These are phyloP conservation scores for Pythium phragmiticola DNA, from an alignment of 352 stramenopile species.

Conservation along the genomic window DNA sequence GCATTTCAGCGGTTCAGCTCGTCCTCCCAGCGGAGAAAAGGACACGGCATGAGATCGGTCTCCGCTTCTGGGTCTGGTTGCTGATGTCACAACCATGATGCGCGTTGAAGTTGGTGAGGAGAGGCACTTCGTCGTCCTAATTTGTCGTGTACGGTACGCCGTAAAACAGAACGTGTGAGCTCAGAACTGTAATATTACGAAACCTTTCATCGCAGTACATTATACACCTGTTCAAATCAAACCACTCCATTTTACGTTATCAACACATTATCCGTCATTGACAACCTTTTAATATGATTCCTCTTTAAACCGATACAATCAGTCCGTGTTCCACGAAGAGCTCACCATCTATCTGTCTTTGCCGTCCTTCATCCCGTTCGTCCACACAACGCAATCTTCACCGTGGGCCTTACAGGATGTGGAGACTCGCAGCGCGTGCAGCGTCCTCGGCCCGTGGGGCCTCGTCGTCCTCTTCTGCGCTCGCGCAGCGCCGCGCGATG, in stretches of 20 bases:
- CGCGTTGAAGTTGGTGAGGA: constrained; percentile 22
- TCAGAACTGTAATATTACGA: no score
- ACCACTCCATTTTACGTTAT: no score
- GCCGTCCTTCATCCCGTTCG: not conserved
- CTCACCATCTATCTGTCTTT: not conserved
- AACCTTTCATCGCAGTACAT: no score
- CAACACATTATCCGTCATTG: no score
- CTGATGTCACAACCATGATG: not conserved
- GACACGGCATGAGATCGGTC: not conserved
- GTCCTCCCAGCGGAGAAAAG: no score
- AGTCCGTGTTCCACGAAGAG: no score
- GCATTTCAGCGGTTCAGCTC: no score
- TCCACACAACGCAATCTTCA: not conserved
- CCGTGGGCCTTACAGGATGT: constrained; percentile 21
- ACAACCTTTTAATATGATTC: no score
- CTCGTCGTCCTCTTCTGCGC: constrained; percentile 24
- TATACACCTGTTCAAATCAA: no score
- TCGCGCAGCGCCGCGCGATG: constrained; percentile 39
- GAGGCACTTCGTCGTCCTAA: constrained; percentile 16
- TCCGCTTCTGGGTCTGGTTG: not conserved
- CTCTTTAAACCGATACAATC: no score
- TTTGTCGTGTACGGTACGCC: constrained; percentile 22
- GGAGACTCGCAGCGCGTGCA: constrained; percentile 18
- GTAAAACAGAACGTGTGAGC: not conserved
- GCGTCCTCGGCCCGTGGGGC: not conserved